Evolutionary conservation across 2,329 filamentous ascomycete genomes (phyloP), one percentile per base, ranked within the genome.

Genomic region (Trichoderma semiorbis): DNA sequence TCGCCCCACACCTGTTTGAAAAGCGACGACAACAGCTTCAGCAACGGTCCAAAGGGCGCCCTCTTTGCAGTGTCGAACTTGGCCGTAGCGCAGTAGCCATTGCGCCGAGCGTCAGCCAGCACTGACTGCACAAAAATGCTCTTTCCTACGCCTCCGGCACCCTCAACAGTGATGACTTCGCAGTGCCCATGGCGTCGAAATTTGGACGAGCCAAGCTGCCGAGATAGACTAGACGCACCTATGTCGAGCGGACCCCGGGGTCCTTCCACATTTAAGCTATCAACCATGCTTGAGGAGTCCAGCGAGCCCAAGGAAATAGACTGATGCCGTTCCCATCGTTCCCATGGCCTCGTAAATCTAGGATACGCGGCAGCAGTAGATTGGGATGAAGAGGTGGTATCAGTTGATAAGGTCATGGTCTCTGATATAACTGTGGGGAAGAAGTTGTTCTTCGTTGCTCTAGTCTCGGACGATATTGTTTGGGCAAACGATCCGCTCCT

Each of bases 1-100:
- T 92, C 90, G 1, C 89, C 89, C 84, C 89, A 91, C 3, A 91
- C 87, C 77, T 92, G 90, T 76, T 89, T 89, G 79, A 91, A 91
- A 18, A 92, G 81, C 24, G 88, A 91, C 12, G 89, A 91, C 12
- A 91, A 79, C n/a, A 91, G 80, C 78, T 88, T 90, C 30, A 91
- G 83, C 50, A 91, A 80, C 5, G 90, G 89, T 1, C 89, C 89
- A 77, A 90, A 91, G 4, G 90, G 87, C 10, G 85, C 87, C 75
- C 86, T 86, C 74, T 87, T 84, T 0, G 89, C 86, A 0, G 86
- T 87, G 75, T 92, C 90, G 72, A 91, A 91, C 76, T 91, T 91
- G 53, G 89, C 87, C 36, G 88, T 90, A 7, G 89, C 88, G 75
- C 89, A 91, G 76, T 91, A 91, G 3, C 90, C 90, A 72, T 86